Base-by-base conservation (phyloP, 2,329 filamentous ascomycete species). In the Talaromyces amestolkiae region DNA sequence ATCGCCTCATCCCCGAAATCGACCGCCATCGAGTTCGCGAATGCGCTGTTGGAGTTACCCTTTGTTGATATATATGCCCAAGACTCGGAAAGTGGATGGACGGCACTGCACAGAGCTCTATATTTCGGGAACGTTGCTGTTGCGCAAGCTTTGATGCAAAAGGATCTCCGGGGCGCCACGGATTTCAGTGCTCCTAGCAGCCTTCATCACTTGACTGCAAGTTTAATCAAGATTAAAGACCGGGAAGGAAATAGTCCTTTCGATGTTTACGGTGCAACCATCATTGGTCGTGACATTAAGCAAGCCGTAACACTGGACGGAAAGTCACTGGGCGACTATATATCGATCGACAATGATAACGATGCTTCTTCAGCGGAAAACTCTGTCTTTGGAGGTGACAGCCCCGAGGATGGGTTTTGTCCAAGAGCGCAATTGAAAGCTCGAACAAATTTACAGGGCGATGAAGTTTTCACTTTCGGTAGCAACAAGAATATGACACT, bases 401-500 rank as follows among this genome's bases (percentile, higher is more conserved):
- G 84, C 6, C 82, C 82, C 60, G 72, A 78, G 51, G 65, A 66
- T 41, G 65, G 37, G n/a, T 9, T 61, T 19, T 17, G 41, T 27
- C 31, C 47, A 10, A 67, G 64, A 51, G 62, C 67, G 49, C 71
- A 51, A 69, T 64, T 79, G 41, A 74, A 74, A 54, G 74, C 76
- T 13, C 70, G 72, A 39, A 72, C 76, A 31, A 76, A 75, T 70
- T 70, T 89, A 31, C 76, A 81, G 24, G 94, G 92, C 9, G 92
- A 97, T 72, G 95, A 99, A 74, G 81, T 97, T 0, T 98, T 92
- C 72, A 90, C 92, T 0, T 97, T 98, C 78, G 95, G 95, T 59
- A 98, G 93, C 78, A 99, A 97, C 79, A 96, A 95, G 74, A 99
- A 99, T 71, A 80, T 96, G 10, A 95, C 91, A 0, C 85, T 99